Conservation (phyloP, 169 alveolate species). For the Prorocentrum cordatum region DNA sequence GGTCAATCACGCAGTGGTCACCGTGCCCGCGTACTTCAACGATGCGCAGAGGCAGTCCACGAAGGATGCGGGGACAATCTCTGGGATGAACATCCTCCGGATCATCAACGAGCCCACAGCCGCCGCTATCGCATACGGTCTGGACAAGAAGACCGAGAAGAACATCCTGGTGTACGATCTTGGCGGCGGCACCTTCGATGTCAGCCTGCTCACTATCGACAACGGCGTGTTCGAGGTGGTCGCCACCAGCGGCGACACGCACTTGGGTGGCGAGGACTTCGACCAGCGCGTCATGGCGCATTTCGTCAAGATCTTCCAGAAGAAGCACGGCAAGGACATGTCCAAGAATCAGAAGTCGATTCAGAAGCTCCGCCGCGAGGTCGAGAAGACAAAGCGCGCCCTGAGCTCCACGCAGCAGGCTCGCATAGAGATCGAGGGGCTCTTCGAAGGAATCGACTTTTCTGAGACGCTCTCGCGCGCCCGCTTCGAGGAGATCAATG, state of each 20-base stretch:
- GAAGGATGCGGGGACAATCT: constrained; percentile 86
- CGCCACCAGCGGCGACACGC: constrained; percentile 98
- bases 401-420: constrained; percentile 85
- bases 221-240: constrained; percentile 97
- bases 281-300: constrained; percentile 94
- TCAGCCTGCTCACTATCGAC: constrained; percentile 93
- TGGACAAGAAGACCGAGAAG: constrained; percentile 84
- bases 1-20: constrained; percentile 80
- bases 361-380: constrained; percentile 94
- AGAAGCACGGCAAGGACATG: constrained; percentile 88
- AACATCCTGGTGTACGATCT: constrained; percentile 94
- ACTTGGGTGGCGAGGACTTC: constrained; percentile 98
- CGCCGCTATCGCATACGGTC: constrained; percentile 99
- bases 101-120: constrained; percentile 99
- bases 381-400: constrained; percentile 95
- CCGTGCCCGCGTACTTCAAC: constrained; percentile 92
- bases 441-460: constrained; percentile 83
- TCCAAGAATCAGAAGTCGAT: constrained; percentile 90
- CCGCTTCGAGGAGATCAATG: constrained; percentile 82
- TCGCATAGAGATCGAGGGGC: constrained; percentile 81
- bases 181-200: constrained; percentile 99
- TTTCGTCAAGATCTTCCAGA: constrained; percentile 88
- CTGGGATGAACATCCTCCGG: constrained; percentile 96
- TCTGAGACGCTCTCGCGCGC: constrained; percentile 85
- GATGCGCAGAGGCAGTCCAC: constrained; percentile 99